Conservation (phyloP, 2,329 filamentous ascomycete genomes). For the Penicillium sp. region DNA sequence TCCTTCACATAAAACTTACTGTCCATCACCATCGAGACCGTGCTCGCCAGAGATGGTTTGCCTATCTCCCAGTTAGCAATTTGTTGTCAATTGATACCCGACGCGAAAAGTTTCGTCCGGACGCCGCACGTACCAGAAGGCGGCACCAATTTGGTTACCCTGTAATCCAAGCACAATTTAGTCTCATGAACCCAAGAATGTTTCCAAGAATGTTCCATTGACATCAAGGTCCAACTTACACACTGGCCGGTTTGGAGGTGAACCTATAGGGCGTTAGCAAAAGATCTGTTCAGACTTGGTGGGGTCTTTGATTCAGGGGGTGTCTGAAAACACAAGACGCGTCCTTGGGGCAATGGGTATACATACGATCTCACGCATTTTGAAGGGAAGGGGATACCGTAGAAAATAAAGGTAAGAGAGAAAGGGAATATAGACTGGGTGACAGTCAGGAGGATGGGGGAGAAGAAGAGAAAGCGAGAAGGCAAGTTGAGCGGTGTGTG, state of each 20-base stretch:
- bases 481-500: conserved; percentile 34
- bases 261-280: conserved; percentile 62
- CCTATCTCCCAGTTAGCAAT: conserved; percentile 51
- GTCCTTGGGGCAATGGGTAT: conserved; percentile 23
- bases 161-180: conserved; percentile 45
- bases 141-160: conserved; percentile 99
- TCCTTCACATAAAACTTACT: background rate
- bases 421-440: conserved; percentile 22
- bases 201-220: conserved; percentile 4
- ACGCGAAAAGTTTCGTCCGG: conserved; percentile 3
- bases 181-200: conserved; percentile 15
- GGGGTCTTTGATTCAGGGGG: conserved; percentile 36
- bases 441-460: conserved; percentile 22
- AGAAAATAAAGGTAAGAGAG: conserved; percentile 11
- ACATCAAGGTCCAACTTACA: conserved; percentile 58
- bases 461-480: conserved; percentile 27
- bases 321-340: conserved; percentile 35
- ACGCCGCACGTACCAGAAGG: conserved; percentile 74
- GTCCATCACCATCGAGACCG: conserved; percentile 76
- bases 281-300: conserved; percentile 30
- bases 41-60: conserved; percentile 86
- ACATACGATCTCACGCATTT: conserved; percentile 70
- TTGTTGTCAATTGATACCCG: conserved; percentile 18
- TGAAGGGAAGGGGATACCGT: conserved; percentile 12
- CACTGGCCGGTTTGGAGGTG: conserved; percentile 99